Base-by-base conservation (phyloP, 768 basidiomycete species). In the Butyriboletus loyo region DNA sequence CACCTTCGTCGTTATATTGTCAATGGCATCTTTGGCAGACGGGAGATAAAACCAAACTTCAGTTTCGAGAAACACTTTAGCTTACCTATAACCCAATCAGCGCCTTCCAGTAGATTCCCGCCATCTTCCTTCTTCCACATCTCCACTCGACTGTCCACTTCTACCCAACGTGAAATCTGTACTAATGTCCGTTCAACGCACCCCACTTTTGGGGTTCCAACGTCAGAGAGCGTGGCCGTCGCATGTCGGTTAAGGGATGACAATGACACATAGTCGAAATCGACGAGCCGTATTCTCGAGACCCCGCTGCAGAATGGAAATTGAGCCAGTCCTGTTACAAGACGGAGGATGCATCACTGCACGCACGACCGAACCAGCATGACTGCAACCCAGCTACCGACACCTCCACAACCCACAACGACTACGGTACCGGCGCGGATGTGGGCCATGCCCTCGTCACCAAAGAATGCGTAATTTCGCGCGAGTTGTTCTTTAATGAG, bases 1-100 rank as follows among this genome's bases (percentile, higher is more conserved):
- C 11, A 97, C 92, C 67, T 99, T 98, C 0, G 96, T 96, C 42
- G 89, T 82, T 56, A 98, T 96, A 65, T 99, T 98, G 72, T 98
- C 96, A 53, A 98, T 99, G 6, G 94, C 94, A 69, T 99, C 96
- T 84, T 61, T 49, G n/a, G 9, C 24, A 48, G 45, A 57, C 30
- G 37, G 42, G 39, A 28, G 37, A 50, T 53, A 36, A 64, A 35
- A 36, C 22, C 38, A 49, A 17, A 50, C 24, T 22, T 47, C 31
- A 50, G 31, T 13, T 10, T 48, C 22, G 25, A 49, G 31, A 43
- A 38, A 28, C 5, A 44, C 31, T 7, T 7, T n/a, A 19, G 61
- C 81, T 51, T 54, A 89, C 89, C 90, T 57, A 99, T 81, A 21
- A 98, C 96, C 91, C 94, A 99, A 63, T 98, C 93, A 1, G 86